Evolutionary conservation across 2,329 filamentous ascomycete species (phyloP).

Genomic region (Botrytis fabae): DNA sequence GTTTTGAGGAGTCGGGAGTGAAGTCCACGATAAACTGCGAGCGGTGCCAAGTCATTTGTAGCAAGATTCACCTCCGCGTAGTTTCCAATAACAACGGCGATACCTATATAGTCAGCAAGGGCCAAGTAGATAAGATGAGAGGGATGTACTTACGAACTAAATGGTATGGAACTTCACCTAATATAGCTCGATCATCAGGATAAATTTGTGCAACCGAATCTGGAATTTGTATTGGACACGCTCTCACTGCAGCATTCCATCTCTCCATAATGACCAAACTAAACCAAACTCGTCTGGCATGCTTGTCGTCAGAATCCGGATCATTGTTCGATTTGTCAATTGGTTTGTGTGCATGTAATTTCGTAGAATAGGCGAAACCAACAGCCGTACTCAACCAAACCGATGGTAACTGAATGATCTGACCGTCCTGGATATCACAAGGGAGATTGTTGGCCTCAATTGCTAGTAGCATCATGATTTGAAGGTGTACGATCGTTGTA

Average conservation of each 20-base stretch:
- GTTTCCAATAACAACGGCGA: conserved; percentile 60
- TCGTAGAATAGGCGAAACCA: conserved; percentile 64
- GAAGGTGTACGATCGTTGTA: conserved; percentile 58
- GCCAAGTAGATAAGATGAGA: not conserved
- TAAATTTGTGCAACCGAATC: conserved; percentile 61
- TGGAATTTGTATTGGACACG: conserved; percentile 61
- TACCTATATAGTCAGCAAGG: conserved; percentile 43
- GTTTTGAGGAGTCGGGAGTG: conserved; percentile 53
- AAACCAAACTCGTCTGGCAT: conserved; percentile 70
- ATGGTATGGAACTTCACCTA: conserved; percentile 65
- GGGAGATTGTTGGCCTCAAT: conserved; percentile 62
- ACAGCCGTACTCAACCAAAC: conserved; percentile 65
- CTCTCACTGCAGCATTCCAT: conserved; percentile 70
- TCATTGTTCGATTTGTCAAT: conserved; percentile 50
- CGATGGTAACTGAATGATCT: conserved; percentile 48
- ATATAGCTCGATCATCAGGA: conserved; percentile 57
- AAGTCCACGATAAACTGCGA: conserved; percentile 45
- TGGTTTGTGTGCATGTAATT: conserved; percentile 53
- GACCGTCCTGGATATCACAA: conserved; percentile 41
- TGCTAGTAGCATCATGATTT: conserved; percentile 65
- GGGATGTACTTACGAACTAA: conserved; percentile 58
- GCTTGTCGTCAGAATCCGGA: conserved; percentile 59
- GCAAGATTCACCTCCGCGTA: conserved; percentile 50
- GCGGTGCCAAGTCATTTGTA: conserved; percentile 46
- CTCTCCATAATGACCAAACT: conserved; percentile 69